Conservation (phyloP, 495 filamentous ascomycete genomes). For the Letharia columbiana region DNA sequence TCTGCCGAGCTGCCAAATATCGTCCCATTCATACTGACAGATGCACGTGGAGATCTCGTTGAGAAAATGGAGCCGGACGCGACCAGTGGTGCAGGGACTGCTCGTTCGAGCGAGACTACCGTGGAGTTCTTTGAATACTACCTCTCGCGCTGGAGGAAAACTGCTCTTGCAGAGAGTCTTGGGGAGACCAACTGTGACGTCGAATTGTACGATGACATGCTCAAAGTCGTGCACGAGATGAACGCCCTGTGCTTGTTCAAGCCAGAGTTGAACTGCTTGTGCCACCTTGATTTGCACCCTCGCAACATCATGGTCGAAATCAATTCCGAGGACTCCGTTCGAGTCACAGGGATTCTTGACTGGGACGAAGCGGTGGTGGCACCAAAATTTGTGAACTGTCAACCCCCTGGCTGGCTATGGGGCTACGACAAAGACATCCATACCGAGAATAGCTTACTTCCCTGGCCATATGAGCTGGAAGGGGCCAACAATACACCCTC, state of each 20-base stretch:
- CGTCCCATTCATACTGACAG: slow-evolving; percentile 19
- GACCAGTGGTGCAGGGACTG: neutral
- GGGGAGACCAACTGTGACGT: neutral
- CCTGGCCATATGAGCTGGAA: slow-evolving; percentile 19
- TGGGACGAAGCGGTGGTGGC: slow-evolving; percentile 36
- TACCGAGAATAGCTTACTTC: slow-evolving; percentile 23
- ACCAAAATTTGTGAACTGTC: slow-evolving; percentile 31
- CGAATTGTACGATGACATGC: slow-evolving; percentile 7
- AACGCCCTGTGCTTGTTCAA: slow-evolving; percentile 9
- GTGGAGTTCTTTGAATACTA: slow-evolving; percentile 2
- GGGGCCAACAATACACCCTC: slow-evolving; percentile 20
- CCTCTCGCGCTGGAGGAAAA: slow-evolving; percentile 3
- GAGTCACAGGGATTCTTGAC: slow-evolving; percentile 32
- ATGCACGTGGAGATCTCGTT: neutral
- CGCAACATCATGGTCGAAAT: slow-evolving; percentile 33
- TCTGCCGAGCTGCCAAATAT: neutral
- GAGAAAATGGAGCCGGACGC: neutral
- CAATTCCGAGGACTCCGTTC: slow-evolving; percentile 9
- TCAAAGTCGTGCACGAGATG: slow-evolving; percentile 16
- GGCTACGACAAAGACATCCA: slow-evolving; percentile 21
- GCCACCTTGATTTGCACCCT: slow-evolving; percentile 32
- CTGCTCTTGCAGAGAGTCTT: neutral
- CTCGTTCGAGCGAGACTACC: slow-evolving; percentile 3
- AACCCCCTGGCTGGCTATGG: slow-evolving; percentile 37
- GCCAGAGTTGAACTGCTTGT: slow-evolving; percentile 25